These are phyloP conservation scores for Apiospora saccharicola DNA, from an alignment of 2,329 filamentous ascomycete species.

Conservation along the genomic window DNA sequence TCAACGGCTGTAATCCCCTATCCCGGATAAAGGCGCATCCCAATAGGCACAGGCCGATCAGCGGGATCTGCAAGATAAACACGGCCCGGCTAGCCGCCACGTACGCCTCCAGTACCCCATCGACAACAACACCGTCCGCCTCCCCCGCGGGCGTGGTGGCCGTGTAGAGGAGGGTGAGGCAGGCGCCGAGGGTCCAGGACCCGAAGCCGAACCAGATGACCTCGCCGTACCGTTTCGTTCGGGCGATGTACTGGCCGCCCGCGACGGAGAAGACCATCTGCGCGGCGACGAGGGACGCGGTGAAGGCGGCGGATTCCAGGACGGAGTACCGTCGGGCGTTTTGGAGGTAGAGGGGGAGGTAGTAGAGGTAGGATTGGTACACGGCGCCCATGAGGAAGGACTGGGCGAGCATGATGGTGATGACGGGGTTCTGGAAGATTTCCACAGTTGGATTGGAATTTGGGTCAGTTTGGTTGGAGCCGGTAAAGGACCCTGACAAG, in stretches of 20 bases:
- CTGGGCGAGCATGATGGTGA: constrained; percentile 63
- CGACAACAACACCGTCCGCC: background rate
- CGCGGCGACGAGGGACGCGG: constrained; percentile 55
- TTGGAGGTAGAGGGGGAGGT: constrained; percentile 68
- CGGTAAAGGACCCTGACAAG: constrained; percentile 33
- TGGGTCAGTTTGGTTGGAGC: background rate
- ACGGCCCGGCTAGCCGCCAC: constrained; percentile 61
- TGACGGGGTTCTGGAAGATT: constrained; percentile 61
- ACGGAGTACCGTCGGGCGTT: constrained; percentile 52
- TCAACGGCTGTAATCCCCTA: constrained; percentile 49
- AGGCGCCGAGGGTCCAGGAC: constrained; percentile 52
- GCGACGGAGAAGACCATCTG: constrained; percentile 55
- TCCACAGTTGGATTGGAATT: constrained; percentile 47
- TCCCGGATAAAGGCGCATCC: constrained; percentile 60
- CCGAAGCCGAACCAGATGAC: constrained; percentile 57
- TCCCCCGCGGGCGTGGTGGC: constrained; percentile 46
- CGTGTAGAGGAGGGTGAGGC: constrained; percentile 59
- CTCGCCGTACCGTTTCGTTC: constrained; percentile 63
- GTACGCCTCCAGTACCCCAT: constrained; percentile 56
- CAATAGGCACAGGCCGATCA: constrained; percentile 59
- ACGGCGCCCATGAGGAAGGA: constrained; percentile 66
- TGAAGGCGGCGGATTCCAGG: constrained; percentile 58
- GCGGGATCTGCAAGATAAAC: constrained; percentile 63
- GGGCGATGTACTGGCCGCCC: constrained; percentile 66
- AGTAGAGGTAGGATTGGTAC: constrained; percentile 67